Evolutionary conservation across 805 yeast genomes (phyloP), one percentile per base, ranked within the genome.

Genomic region (Hanseniaspora occidentalis): DNA sequence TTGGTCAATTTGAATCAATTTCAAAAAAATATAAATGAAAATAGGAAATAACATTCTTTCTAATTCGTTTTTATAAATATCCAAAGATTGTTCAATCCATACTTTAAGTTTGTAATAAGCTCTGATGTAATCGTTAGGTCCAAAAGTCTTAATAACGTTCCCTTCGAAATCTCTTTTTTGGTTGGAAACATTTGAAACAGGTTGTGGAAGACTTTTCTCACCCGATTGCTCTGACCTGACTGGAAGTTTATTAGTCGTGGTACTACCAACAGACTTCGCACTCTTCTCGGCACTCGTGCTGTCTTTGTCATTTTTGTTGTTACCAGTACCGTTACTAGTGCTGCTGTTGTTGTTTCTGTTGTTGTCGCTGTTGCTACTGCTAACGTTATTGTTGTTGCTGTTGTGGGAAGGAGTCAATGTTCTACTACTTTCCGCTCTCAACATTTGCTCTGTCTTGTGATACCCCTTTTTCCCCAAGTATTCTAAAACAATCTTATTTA

Each of bases 401-500:
- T 19, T 18, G 24, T 63, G 65, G 31, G 67, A 67, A 13, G 75
- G 65, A 0, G 79, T 69, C 3, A 66, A 64, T 0, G 77, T 70
- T 44, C 80, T 77, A 1, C 84, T 70, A 47, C 80, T 73, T 57
- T 92, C 99, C 45, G 86, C 75, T 46, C 98, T 73, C 38, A 92
- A 69, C 79, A 88, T 84, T 2, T 95, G 86, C 58, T 92, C 99
- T 0, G 98, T 89, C 49, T 80, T 77, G 50, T 83, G 88, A 54
- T 85, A 92, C 2, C 99, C 99, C 58, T 88, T 86, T 53, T 92
- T 89, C 57, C 79, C 82, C 49, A 92, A 69, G 52, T 89, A 92
- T 51, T 92, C 98, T 52, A 92, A 67, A 25, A 92, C 97, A 54
- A 92, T 84, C 47, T 92, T 68, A 58, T 88, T 89, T 56, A 92